These are phyloP conservation scores for Pleurotus ostreatus DNA, from an alignment of 768 basidiomycete species.

Conservation along the genomic window DNA sequence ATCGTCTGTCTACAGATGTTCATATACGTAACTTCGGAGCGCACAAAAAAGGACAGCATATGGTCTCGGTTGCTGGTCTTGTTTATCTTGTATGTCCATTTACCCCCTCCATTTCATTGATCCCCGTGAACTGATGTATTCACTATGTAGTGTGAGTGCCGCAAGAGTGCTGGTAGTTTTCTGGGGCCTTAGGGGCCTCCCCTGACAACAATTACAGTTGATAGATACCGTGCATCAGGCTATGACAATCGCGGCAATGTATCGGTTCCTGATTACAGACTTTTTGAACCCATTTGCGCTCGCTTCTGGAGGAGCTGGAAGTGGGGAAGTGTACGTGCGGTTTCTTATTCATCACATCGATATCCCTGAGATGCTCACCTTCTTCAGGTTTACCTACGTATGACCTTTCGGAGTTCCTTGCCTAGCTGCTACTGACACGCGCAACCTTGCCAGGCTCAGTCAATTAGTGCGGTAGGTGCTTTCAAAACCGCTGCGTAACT, in stretches of 20 bases:
- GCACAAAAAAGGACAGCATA: background rate
- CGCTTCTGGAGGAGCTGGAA: background rate
- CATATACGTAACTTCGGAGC: background rate
- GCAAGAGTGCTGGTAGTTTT: background rate
- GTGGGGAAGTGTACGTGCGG: too few species aligned
- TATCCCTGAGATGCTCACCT: background rate
- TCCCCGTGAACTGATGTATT: background rate
- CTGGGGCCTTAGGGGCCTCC: background rate
- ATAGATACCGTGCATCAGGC: background rate
- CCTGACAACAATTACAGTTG: background rate
- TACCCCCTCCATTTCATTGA: background rate
- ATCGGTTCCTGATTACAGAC: background rate
- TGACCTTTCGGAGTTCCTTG: background rate
- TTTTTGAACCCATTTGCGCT: background rate
- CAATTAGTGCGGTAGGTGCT: background rate
- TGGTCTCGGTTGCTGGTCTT: background rate
- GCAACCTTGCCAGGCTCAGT: background rate
- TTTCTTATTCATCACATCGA: background rate
- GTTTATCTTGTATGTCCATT: background rate
- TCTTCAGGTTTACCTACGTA: conserved; percentile 3
- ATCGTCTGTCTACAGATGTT: background rate
- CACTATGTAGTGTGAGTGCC: background rate
- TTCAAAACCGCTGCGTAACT: too few species aligned
- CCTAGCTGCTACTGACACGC: background rate
- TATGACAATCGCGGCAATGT: background rate